Conservation (phyloP, 345 rosid genomes). For the Psidium guajava region DNA sequence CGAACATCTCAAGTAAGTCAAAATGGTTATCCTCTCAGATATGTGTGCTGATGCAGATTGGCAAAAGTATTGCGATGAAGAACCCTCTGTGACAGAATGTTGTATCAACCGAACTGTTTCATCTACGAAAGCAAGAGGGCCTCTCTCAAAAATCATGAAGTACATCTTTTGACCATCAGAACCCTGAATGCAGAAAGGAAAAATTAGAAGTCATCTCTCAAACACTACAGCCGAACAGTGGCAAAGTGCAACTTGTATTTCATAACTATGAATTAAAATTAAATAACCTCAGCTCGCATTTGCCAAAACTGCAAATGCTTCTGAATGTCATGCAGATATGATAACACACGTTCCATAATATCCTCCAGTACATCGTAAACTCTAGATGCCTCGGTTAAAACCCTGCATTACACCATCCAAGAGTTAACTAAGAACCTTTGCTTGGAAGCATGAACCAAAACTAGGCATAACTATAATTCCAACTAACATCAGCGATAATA, state of each 20-base stretch:
- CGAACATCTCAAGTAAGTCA: constrained; percentile 42
- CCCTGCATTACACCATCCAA: constrained; percentile 14
- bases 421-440: neutral
- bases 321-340: constrained; percentile 51
- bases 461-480: neutral
- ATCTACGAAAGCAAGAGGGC: constrained; percentile 63
- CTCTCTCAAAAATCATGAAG: constrained; percentile 87
- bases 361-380: constrained; percentile 52
- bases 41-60: constrained; percentile 61
- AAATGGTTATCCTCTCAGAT: constrained; percentile 51
- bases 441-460: neutral
- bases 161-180: constrained; percentile 54
- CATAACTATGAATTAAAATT: neutral
- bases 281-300: constrained; percentile 57
- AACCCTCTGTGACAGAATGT: constrained; percentile 29
- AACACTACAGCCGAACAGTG: neutral
- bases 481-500: neutral
- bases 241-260: neutral
- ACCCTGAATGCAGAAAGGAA: constrained; percentile 25
- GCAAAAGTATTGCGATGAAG: constrained; percentile 39
- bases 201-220: neutral
- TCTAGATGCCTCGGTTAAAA: constrained; percentile 23
- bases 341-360: constrained; percentile 39
- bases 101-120: constrained; percentile 34
- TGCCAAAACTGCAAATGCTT: constrained; percentile 80